phyloP scores from a whole-genome alignment of 225 moss, liverwort and hornwort species.

The Antitrichia curtipendula region DNA sequence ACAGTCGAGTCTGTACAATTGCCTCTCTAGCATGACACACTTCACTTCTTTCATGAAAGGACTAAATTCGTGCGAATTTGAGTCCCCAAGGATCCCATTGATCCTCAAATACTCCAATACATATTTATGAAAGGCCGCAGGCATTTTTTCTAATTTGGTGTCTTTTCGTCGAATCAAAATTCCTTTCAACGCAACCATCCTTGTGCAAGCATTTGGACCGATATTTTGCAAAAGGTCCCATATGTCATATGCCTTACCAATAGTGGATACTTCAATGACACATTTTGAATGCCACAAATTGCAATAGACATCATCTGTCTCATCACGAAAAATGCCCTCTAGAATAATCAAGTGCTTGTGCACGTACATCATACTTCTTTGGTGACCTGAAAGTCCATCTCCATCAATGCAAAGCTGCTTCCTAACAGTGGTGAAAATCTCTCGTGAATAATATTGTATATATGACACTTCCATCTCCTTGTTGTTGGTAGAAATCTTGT shows the following conservation, averaged over 20 bases:
- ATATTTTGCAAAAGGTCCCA: background rate
- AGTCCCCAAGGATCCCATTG: no score
- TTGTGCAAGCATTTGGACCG: fast-evolving
- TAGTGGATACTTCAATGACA: background rate
- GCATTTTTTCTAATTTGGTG: background rate
- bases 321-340: background rate
- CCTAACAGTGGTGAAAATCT: no score
- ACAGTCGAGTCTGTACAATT: no score
- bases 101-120: background rate
- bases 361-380: background rate
- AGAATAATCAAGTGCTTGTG: fast-evolving
- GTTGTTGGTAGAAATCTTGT: no score
- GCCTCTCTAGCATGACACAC: no score
- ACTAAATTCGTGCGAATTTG: no score
- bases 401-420: no score
- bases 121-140: fast-evolving
- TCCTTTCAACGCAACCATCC: background rate
- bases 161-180: background rate
- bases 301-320: background rate
- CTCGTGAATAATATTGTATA: no score
- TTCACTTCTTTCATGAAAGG: no score
- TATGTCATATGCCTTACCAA: background rate
- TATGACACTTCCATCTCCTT: no score
- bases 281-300: background rate
- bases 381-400: no score